A percentile compares a stretch with the other conserved stretches of the same genome.
Conservation (phyloP, 129 eudicot species). For the Centrapalus pauciflorus region DNA sequence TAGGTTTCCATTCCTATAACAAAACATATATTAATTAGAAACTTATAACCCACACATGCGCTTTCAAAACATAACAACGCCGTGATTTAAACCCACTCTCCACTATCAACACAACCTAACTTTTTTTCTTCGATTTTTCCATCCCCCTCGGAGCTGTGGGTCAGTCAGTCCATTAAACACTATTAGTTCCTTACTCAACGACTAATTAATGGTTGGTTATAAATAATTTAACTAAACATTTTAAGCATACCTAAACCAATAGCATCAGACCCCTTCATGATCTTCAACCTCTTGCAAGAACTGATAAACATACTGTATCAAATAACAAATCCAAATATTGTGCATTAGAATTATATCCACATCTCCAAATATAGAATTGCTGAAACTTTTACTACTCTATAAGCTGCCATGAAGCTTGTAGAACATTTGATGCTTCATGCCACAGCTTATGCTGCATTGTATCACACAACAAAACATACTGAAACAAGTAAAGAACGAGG, state of each 20-base stretch:
- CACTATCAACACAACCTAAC: slow-evolving; percentile 22
- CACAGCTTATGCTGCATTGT: too few relatives aligned
- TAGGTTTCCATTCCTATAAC: slow-evolving; percentile 24
- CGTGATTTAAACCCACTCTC: slow-evolving; percentile 3
- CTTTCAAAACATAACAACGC: slow-evolving; percentile 9
- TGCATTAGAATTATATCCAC: not conserved
- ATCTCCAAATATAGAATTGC: too few relatives aligned
- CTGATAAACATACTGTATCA: slow-evolving; percentile 71
- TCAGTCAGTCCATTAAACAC: not conserved
- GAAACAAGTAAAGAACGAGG: too few relatives aligned
- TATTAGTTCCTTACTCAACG: not conserved
- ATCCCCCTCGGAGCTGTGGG: slow-evolving; percentile 78
- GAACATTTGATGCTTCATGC: too few relatives aligned
- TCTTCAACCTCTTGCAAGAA: slow-evolving; percentile 85
- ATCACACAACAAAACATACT: too few relatives aligned
- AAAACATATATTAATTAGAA: slow-evolving; percentile 25
- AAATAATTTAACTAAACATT: not conserved
- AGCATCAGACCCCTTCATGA: slow-evolving; percentile 96
- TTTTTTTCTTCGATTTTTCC: slow-evolving; percentile 73
- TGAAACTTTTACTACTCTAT: too few relatives aligned
- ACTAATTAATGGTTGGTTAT: not conserved
- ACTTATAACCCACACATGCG: slow-evolving; percentile 10
- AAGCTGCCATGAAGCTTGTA: too few relatives aligned
- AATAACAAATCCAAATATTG: not conserved
- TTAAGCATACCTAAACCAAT: slow-evolving; percentile 69